These are phyloP conservation scores for Mentha longifolia DNA, from an alignment of 257 asterid species.

Conservation along the genomic window DNA sequence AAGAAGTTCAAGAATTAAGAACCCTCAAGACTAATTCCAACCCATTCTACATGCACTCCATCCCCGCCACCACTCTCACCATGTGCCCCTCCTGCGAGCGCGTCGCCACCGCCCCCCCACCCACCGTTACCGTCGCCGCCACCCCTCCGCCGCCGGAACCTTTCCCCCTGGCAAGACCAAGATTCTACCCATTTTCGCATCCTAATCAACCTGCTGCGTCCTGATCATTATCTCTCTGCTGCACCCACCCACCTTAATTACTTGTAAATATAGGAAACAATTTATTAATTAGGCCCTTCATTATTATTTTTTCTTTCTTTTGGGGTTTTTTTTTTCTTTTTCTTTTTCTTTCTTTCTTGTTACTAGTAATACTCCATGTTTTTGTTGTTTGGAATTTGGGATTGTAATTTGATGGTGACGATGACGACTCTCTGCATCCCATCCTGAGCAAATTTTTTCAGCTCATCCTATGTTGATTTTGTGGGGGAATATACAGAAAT, in stretches of 20 bases:
- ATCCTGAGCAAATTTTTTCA: constrained; percentile 43
- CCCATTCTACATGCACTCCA: constrained; percentile 66
- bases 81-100: constrained; percentile 96
- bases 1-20: constrained; percentile 76
- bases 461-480: constrained; percentile 45
- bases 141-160: constrained; percentile 23
- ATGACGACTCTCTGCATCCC: constrained; percentile 28
- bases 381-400: constrained; percentile 31
- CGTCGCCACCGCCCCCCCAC: constrained; percentile 53
- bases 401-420: constrained; percentile 27
- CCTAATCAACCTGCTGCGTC: constrained; percentile 64
- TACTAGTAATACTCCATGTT: not conserved
- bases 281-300: too few species aligned
- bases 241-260: too few species aligned
- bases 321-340: too few species aligned
- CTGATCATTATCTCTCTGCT: constrained; percentile 4
- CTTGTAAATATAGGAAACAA: too few species aligned
- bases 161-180: constrained; percentile 53
- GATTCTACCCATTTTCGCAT: constrained; percentile 62
- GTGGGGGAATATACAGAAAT: constrained; percentile 34
- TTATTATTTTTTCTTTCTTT: too few species aligned
- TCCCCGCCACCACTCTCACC: constrained; percentile 82
- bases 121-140: constrained; percentile 10
- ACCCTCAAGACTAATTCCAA: constrained; percentile 61
- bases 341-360: too few species aligned